Percentiles rank a stretch among this genome's conserved stretches.
Evolutionary conservation across 2,329 filamentous ascomycete species (phyloP).

Genomic region (Talaromyces sp.): DNA sequence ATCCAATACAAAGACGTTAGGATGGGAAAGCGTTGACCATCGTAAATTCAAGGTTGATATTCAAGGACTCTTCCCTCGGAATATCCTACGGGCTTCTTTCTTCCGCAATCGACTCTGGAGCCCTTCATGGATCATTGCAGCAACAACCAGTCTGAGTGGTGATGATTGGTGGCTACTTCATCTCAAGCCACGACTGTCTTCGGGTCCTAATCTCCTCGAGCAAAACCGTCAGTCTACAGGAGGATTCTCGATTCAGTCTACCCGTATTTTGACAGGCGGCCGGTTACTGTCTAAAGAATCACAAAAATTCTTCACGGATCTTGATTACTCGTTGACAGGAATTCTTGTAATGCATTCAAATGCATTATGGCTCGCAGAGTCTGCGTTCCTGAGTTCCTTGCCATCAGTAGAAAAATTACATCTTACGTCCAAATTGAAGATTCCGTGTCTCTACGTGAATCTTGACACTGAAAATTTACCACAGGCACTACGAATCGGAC

Average conservation of each 20-base stretch:
- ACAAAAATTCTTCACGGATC: constrained; percentile 23
- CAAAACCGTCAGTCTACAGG: constrained; percentile 10
- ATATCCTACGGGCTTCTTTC: constrained; percentile 60
- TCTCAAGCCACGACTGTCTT: constrained; percentile 17
- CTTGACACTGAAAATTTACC: constrained; percentile 27
- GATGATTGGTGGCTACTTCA: constrained; percentile 72
- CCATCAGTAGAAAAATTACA: constrained; percentile 25
- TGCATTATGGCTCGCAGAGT: constrained; percentile 25
- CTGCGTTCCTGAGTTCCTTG: constrained; percentile 22
- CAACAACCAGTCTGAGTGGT: constrained; percentile 64
- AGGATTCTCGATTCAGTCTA: constrained; percentile 17
- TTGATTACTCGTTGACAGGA: constrained; percentile 30
- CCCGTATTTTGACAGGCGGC: constrained; percentile 24
- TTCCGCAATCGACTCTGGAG: constrained; percentile 69
- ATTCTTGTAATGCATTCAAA: constrained; percentile 34
- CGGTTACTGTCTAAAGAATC: constrained; percentile 17
- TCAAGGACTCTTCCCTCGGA: constrained; percentile 56
- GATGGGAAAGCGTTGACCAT: constrained; percentile 33
- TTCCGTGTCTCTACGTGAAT: constrained; percentile 30
- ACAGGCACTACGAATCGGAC: constrained; percentile 21
- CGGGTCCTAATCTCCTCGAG: constrained; percentile 10
- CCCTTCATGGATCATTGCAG: constrained; percentile 64
- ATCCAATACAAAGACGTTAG: constrained; percentile 27
- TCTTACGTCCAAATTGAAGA: constrained; percentile 22
- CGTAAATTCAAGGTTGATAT: constrained; percentile 39